Conservation (phyloP, 805 yeast species). For the Kuraishia piskuri region DNA sequence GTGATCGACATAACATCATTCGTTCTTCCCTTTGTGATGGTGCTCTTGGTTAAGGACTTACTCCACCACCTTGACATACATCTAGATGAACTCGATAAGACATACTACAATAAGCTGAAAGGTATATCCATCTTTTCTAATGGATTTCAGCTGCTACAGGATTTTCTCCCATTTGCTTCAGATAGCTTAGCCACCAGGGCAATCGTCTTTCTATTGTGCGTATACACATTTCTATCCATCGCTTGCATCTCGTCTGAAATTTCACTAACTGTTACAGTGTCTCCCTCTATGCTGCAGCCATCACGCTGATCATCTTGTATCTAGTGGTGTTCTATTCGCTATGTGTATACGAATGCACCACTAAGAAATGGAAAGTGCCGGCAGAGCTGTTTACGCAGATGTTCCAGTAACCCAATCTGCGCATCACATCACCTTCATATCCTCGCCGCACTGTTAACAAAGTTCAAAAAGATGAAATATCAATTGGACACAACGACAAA, state of each 20-base stretch:
- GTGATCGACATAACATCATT: neutral
- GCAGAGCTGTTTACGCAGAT: neutral
- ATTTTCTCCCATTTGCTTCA: neutral
- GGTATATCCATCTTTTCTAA: neutral
- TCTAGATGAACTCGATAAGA: neutral
- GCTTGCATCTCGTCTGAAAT: neutral
- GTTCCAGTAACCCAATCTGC: neutral
- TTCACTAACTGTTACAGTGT: neutral
- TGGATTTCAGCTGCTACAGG: neutral
- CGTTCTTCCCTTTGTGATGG: constrained; percentile 2
- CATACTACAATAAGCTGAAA: neutral
- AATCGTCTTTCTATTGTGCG: neutral
- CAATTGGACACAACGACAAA: too few species aligned
- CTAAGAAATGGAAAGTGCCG: constrained; percentile 2
- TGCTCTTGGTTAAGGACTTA: constrained; percentile 3
- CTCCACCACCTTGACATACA: neutral
- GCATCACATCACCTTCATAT: constrained; percentile 15
- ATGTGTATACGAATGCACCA: constrained; percentile 4
- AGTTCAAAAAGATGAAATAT: too few species aligned
- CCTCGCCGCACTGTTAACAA: too few species aligned
- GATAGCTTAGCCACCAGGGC: neutral
- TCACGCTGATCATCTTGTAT: neutral
- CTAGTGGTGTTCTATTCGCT: constrained; percentile 4
- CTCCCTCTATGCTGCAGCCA: neutral
- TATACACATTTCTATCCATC: neutral